Percentiles rank a stretch among this genome's conserved stretches.
Evolutionary conservation across 169 alveolate species (phyloP).

Genomic region (Cryptosporidium sp.): DNA sequence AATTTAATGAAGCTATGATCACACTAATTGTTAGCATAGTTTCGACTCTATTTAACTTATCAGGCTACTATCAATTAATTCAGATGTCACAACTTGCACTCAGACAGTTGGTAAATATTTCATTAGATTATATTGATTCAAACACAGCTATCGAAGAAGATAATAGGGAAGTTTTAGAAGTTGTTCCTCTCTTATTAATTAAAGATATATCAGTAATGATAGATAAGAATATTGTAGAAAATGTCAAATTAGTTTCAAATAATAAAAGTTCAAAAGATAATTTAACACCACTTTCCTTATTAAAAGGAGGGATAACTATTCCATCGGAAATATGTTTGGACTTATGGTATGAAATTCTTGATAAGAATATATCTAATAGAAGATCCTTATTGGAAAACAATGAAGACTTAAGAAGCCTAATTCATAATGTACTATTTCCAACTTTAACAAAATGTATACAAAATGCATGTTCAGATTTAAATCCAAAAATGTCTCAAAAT

Average conservation of each 20-base stretch:
- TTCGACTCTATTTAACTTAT: conserved; percentile 27
- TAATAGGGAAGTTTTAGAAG: background rate
- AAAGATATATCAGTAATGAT: conserved; percentile 65
- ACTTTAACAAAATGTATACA: conserved; percentile 46
- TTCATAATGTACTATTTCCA: conserved; percentile 49
- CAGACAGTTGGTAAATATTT: conserved; percentile 17
- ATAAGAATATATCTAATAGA: background rate
- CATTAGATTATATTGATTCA: conserved; percentile 37
- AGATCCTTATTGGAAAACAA: conserved; percentile 21
- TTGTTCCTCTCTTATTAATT: conserved; percentile 34
- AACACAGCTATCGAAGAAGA: background rate
- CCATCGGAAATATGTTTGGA: conserved; percentile 62
- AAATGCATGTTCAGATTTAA: conserved; percentile 31
- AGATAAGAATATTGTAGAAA: conserved; percentile 33
- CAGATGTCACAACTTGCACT: conserved; percentile 72
- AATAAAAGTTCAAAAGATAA: conserved; percentile 11
- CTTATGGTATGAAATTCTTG: conserved; percentile 65
- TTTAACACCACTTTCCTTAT: conserved; percentile 57
- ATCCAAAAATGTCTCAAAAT: conserved; percentile 45
- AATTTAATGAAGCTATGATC: conserved; percentile 59
- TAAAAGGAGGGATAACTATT: conserved; percentile 63
- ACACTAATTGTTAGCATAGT: conserved; percentile 52
- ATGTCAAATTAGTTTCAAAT: conserved; percentile 16
- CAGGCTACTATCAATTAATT: conserved; percentile 45
- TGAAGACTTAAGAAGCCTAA: conserved; percentile 26